A percentile compares a stretch with the other conserved stretches of the same genome.
Evolutionary conservation across 129 eudicot species (phyloP).

Genomic region (Chrysanthemum makinoi): DNA sequence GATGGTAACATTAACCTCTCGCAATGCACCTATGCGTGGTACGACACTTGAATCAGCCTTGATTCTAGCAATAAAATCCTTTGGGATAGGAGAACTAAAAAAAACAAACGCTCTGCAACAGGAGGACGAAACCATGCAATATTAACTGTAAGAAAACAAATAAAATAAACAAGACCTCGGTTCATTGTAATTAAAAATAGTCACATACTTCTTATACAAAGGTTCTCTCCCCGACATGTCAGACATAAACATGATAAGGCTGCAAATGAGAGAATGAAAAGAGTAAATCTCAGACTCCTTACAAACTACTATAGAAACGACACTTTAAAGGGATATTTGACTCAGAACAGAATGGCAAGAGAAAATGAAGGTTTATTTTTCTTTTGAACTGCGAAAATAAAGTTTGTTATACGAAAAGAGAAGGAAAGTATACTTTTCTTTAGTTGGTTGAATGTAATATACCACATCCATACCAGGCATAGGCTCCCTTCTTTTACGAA

Average conservation of each 20-base stretch:
- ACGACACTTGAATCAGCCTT: conserved; percentile 83
- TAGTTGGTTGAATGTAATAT: conserved; percentile 83
- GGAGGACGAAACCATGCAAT: conserved; percentile 11
- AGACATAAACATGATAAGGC: conserved; percentile 84
- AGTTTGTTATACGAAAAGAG: conserved; percentile 5
- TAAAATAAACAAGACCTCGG: conserved; percentile 1
- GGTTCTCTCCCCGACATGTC: conserved; percentile 99
- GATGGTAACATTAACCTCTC: conserved; percentile 65
- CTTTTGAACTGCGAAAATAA: background rate
- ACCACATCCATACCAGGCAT: conserved; percentile 86
- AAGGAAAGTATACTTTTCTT: conserved; percentile 65
- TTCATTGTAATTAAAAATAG: background rate
- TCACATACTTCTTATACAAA: conserved; percentile 79
- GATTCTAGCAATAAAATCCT: conserved; percentile 64
- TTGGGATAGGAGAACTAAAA: conserved; percentile 84
- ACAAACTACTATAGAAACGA: background rate
- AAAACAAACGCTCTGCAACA: conserved; percentile 76
- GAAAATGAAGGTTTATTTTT: no score
- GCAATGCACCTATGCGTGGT: conserved; percentile 90
- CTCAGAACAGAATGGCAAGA: no score
- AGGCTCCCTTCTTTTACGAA: conserved; percentile 85
- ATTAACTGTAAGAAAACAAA: conserved; percentile 5
- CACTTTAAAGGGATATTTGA: no score
- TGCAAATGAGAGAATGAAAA: conserved; percentile 42
- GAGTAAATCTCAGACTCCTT: conserved; percentile 27